Evolutionary conservation across 768 basidiomycete genomes (phyloP), one percentile per base, ranked within the genome.

Genomic region (Zangia roseola): DNA sequence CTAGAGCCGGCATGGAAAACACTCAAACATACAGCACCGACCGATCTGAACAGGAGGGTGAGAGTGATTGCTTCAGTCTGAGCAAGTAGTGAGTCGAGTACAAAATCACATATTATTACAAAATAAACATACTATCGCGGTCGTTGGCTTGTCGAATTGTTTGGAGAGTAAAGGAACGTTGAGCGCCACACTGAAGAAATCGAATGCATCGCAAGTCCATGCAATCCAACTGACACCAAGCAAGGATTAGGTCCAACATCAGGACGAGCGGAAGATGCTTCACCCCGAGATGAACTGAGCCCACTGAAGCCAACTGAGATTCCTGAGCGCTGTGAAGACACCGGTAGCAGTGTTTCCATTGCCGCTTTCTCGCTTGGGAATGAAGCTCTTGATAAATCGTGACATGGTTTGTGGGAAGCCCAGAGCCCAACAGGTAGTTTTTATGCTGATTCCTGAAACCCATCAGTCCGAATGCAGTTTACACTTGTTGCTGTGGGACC

Each of bases 201-300:
- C 92, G 59, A 90, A 82, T 1, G 90, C 88, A 60, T 93, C 91
- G 67, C 81, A 84, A 7, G 83, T 87, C 91, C 91, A 94, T 0
- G 89, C 88, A n/a, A 93, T 70, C 85, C 86, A 91, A 17, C 84
- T 86, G 58, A 28, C 4, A 43, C 5, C 34, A 37, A 1, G 12
- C 10, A 36, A 10, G 12, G 30, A 23, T 54, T 10, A 50, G 28
- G 24, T 17, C 47, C 40, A n/a, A 42, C 6, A 17, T 17, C 13
- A 14, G 34, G 28, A 55, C 34, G 13, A 14, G 41, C 10, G 42
- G 33, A 44, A 49, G 25, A 40, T 2, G 4, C 1, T 57, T 42
- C 54, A 81, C 79, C 84, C 82, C 24, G 77, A 74, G 53, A 75
- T 74, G 60, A 83, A 84, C 43, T 81, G 75, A 8, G 77, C 78